phyloP scores from a whole-genome alignment of 2,329 filamentous ascomycete genomes.

The Akanthomyces uredinophilus region DNA sequence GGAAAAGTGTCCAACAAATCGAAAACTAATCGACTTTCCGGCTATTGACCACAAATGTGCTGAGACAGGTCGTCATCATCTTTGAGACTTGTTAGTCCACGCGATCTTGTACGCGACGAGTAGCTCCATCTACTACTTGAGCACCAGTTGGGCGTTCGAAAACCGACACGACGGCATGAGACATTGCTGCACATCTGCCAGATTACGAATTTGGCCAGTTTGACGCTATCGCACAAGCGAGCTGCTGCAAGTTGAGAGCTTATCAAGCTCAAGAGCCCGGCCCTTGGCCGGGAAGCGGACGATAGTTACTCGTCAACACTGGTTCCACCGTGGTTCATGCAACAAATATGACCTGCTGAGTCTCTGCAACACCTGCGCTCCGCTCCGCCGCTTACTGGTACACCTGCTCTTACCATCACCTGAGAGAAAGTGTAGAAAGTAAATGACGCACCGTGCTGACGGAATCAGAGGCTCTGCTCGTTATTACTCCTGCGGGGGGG shows the following conservation, averaged over 20 bases:
- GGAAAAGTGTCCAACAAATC: background rate
- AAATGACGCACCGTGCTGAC: background rate
- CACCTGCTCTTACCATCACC: background rate
- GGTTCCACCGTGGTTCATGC: background rate
- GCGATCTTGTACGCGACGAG: background rate
- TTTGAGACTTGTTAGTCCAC: background rate
- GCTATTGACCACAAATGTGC: background rate
- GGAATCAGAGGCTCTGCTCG: background rate
- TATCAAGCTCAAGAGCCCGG: too few relatives aligned
- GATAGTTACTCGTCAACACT: background rate
- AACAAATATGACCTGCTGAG: background rate
- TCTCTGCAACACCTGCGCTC: background rate
- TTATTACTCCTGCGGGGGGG: background rate
- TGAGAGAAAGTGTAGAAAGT: background rate
- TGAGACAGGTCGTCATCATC: background rate
- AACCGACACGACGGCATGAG: background rate
- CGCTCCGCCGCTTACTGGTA: background rate
- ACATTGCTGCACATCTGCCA: background rate
- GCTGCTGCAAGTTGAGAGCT: too few relatives aligned
- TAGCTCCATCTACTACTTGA: background rate
- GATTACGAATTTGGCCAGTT: background rate
- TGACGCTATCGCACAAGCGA: too few relatives aligned
- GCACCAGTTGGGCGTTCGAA: too few relatives aligned
- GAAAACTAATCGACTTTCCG: background rate
- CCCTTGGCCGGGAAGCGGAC: too few relatives aligned